Evolutionary conservation across 768 basidiomycete species (phyloP), one percentile per base, ranked within the genome.

Genomic region (Sarcodon sp.): DNA sequence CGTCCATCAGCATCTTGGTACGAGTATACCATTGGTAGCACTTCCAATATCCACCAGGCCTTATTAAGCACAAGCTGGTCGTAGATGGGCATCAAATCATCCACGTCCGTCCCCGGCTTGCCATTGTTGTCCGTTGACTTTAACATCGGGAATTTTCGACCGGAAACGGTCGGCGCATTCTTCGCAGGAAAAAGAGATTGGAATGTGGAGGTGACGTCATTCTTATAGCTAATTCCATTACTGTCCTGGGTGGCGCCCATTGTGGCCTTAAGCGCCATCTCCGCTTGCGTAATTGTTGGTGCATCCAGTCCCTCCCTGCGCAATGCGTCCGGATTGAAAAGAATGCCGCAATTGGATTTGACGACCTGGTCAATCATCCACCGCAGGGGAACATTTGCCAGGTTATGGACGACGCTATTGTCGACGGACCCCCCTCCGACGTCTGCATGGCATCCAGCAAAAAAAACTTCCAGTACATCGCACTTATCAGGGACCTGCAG

Each of bases 281-380:
- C 56, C 2, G 38, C 12, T 33, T 55, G 50, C 13, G 44, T 41
- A 49, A 60, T 55, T 39, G 55, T 47, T 10, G 51, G 48, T 13
- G 50, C 48, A 10, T 59, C 57, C 43, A 77, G 73, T n/a, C 66
- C 64, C 7, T 68, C 66, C 9, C 66, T 64, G 15, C 55, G 55
- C 21, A 86, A 69, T 12, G 73, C 75, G 2, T 55, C 64, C 4
- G 56, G 48, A 48, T 80, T 75, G 55, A 86, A 86, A 32, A 65
- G 54, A 33, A 87, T 70, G 5, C 76, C 79, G 54, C 80, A 78
- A n/a, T 68, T 61, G 11, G 83, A 68, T 9, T 60, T 55, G 18
- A 77, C 67, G 49, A 78, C 67, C 53, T 89, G 74, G 46, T 77
- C 76, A 34, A 88, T 68, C 85, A 90, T 87, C 87, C 87, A 90